Conservation (phyloP, 108 stramenopile species). For the Aurantiochytrium sp. region DNA sequence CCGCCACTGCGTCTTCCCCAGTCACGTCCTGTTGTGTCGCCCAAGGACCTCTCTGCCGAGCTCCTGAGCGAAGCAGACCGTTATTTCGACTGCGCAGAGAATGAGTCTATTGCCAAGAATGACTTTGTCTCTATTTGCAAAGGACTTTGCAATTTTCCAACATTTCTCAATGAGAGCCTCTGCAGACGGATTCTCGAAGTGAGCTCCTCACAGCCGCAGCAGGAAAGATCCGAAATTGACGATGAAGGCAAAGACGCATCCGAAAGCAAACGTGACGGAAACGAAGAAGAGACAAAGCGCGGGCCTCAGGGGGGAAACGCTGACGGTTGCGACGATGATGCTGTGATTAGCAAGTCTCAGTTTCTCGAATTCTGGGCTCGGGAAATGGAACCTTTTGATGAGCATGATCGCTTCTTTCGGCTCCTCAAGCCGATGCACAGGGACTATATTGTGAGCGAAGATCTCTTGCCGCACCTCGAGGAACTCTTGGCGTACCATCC, state of each 20-base stretch:
- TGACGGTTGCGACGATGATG: not conserved
- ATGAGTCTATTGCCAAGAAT: not conserved
- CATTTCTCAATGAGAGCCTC: not conserved
- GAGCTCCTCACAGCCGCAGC: too few relatives aligned
- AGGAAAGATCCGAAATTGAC: not conserved
- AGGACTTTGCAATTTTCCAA: not conserved
- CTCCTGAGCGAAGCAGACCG: not conserved
- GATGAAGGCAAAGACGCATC: not conserved
- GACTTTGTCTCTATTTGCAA: conserved; percentile 3
- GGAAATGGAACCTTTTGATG: conserved; percentile 53
- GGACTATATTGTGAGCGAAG: conserved; percentile 38
- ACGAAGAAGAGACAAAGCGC: not conserved
- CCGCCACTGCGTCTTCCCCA: not conserved
- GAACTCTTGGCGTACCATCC: conserved; percentile 51
- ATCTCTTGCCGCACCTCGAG: conserved; percentile 45
- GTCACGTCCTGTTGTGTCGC: not conserved
- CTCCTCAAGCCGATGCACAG: conserved; percentile 37
- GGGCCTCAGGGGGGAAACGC: not conserved
- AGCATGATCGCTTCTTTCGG: conserved; percentile 48
- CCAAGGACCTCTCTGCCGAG: not conserved
- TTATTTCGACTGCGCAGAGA: not conserved
- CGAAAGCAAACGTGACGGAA: not conserved
- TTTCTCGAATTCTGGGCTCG: conserved; percentile 40
- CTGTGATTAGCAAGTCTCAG: not conserved
- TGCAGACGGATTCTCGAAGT: not conserved